These are phyloP conservation scores for Leccinum incarnatum DNA, from an alignment of 768 basidiomycete species.

Conservation along the genomic window DNA sequence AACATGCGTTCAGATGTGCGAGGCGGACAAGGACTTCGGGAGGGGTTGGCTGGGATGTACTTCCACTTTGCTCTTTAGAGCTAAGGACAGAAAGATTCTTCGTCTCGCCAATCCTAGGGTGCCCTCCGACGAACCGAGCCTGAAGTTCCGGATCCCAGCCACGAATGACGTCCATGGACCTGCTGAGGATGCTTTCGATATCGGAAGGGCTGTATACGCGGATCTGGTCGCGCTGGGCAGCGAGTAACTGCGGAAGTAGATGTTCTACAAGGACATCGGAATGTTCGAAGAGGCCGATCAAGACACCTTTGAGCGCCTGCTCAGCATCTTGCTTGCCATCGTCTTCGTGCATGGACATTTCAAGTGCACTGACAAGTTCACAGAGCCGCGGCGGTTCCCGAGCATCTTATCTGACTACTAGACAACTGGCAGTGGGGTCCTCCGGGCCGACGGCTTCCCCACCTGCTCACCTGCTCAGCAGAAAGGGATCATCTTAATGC, in stretches of 20 bases:
- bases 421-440: neutral
- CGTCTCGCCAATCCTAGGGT: constrained; percentile 87
- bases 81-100: constrained; percentile 73
- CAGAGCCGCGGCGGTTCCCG: neutral
- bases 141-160: constrained; percentile 50
- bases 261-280: constrained; percentile 53
- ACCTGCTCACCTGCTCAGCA: constrained; percentile 8
- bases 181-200: constrained; percentile 56
- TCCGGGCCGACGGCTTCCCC: constrained; percentile 4
- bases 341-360: constrained; percentile 1
- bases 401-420: constrained; percentile 8
- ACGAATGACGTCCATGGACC: constrained; percentile 46
- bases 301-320: constrained; percentile 28
- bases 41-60: constrained; percentile 49
- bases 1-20: constrained; percentile 70
- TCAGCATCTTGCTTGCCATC: constrained; percentile 8
- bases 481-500: neutral
- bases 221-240: constrained; percentile 22
- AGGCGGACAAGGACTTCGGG: constrained; percentile 74
- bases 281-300: constrained; percentile 61
- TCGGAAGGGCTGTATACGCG: constrained; percentile 31
- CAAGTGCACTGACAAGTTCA: neutral
- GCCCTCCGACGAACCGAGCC: constrained; percentile 72
- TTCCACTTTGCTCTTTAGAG: constrained; percentile 72
- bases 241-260: constrained; percentile 54